Base-by-base conservation (phyloP, 1,284 basidiomycete genomes). In the Ustilago sp. region DNA sequence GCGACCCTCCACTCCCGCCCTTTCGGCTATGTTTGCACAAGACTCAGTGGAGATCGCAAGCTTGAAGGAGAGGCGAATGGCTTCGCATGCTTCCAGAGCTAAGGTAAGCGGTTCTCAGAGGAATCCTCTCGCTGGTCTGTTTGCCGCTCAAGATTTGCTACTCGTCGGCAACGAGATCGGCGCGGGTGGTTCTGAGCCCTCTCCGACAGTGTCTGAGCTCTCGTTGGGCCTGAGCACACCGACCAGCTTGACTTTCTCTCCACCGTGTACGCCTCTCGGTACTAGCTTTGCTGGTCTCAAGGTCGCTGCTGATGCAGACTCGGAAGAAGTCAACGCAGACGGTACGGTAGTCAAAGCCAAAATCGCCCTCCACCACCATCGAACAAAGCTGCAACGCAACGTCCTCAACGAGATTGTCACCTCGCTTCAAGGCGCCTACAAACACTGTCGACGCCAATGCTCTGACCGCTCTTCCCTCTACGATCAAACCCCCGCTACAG, bases 371-470 rank as follows among this genome's bases (percentile, higher is more conserved):
- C 68, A 69, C 19, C 68, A 69, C n/a, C 68, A 64, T 32, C 56
- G 62, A 13, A 69, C 68, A 8, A 69, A 69, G 53, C 47, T 59
- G 6, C 68, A 69, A 36, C 68, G 68, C n/a, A 63, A 50, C 15
- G 53, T 69, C 1, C 53, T 69, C n/a, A 69, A 64, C 53, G 61
- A 69, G 15, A 53, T 64, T 6, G 58, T 64, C 6, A 64, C 41
- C 3, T 69, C 57, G 4, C 62, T 69, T 6, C 61, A 69, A 28
- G 53, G 45, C 7, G 62, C 61, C 1, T 64, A 60, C 58, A 63
- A 60, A 48, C 62, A 64, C 52, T 60, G 68, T n/a, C 61, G 58
- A 28, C 68, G 68, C 6, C 62, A 63, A 36, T 41, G 17, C 7
- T 36, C 34, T 7, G 66, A 68, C n/a, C 1, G 39, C 13, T n/a